Evolutionary conservation across 441 rosid species (phyloP).

Genomic region (Metrosideros polymorpha): DNA sequence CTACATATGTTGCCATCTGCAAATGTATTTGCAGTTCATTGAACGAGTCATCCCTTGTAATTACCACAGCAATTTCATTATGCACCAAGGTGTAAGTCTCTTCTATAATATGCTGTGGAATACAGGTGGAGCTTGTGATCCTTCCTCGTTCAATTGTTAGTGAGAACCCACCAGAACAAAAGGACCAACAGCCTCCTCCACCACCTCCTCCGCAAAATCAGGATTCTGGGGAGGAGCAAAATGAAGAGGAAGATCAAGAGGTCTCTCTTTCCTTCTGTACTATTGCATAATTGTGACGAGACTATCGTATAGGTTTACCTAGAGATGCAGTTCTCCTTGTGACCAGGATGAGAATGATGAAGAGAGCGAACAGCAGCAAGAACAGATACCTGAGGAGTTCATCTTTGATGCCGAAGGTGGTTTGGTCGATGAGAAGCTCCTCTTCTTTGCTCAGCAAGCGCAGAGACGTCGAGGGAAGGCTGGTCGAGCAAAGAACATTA

Average conservation of each 20-base stretch:
- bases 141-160: conserved; percentile 82
- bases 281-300: not conserved
- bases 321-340: conserved; percentile 5
- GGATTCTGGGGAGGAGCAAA: conserved; percentile 71
- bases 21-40: not conserved
- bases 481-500: conserved; percentile 97
- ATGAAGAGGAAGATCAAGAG: conserved; percentile 76
- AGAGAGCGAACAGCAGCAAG: conserved; percentile 87
- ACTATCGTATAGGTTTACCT: not conserved
- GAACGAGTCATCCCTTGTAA: not conserved
- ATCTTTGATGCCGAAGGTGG: conserved; percentile 99
- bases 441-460: conserved; percentile 97
- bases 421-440: conserved; percentile 95
- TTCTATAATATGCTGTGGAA: conserved; percentile 9
- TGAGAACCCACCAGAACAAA: conserved; percentile 89
- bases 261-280: conserved; percentile 17
- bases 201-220: conserved; percentile 90
- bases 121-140: conserved; percentile 95
- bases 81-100: not conserved
- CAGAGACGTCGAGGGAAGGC: conserved; percentile 91
- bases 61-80: not conserved
- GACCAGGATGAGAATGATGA: conserved; percentile 50
- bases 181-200: conserved; percentile 92
- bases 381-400: conserved; percentile 94
- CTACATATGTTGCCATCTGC: not conserved